phyloP scores from a whole-genome alignment of 176 grass and related monocot genomes.

The Aegilops sharonensis region DNA sequence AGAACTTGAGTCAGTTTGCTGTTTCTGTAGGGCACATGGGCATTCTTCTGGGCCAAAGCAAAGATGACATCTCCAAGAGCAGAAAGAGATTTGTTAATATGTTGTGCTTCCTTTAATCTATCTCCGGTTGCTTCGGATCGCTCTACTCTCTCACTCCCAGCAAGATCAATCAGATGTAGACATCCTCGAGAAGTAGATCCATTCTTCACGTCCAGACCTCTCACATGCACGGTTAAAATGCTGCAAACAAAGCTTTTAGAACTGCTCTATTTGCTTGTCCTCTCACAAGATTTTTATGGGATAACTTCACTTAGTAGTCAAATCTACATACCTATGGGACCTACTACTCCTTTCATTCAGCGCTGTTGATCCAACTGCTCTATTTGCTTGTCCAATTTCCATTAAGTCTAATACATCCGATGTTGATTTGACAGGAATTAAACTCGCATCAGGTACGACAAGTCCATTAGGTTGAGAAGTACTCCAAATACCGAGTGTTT shows the following conservation, averaged over 20 bases:
- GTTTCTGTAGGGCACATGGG: slow-evolving; percentile 93
- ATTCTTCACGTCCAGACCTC: slow-evolving; percentile 79
- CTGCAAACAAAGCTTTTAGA: slow-evolving; percentile 42
- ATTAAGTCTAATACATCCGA: slow-evolving; percentile 85
- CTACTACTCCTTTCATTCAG: slow-evolving; percentile 98
- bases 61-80: slow-evolving; percentile 94
- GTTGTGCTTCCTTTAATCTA: slow-evolving; percentile 88
- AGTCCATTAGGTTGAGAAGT: slow-evolving; percentile 91
- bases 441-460: slow-evolving; percentile 89
- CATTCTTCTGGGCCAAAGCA: slow-evolving; percentile 79
- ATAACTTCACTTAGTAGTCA: background rate
- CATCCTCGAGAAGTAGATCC: slow-evolving; percentile 86
- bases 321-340: slow-evolving; percentile 76
- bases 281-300: background rate
- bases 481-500: slow-evolving; percentile 89
- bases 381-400: slow-evolving; percentile 84
- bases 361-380: slow-evolving; percentile 90
- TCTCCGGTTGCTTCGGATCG: slow-evolving; percentile 97
- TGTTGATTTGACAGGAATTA: slow-evolving; percentile 82
- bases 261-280: background rate
- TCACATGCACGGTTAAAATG: slow-evolving; percentile 94
- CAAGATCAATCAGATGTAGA: slow-evolving; percentile 91
- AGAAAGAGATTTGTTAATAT: slow-evolving; percentile 93
- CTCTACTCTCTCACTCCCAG: slow-evolving; percentile 95
- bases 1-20: slow-evolving; percentile 98